phyloP scores from a whole-genome alignment of 2,329 filamentous ascomycete genomes.

The Exophiala phaeomuriformis region DNA sequence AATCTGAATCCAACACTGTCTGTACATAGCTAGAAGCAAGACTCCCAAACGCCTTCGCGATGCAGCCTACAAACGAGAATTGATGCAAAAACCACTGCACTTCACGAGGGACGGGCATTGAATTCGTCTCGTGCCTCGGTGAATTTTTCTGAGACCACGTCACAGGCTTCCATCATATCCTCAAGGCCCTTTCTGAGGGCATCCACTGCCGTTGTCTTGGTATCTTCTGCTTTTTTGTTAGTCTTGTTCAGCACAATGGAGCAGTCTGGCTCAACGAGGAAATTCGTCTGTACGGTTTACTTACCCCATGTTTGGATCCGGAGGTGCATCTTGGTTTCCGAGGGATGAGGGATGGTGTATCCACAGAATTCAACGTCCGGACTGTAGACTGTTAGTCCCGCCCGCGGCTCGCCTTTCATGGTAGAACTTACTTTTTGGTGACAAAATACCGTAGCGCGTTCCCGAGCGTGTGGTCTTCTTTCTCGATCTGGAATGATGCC shows the following conservation, averaged over 20 bases:
- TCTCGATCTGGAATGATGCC: constrained; percentile 88
- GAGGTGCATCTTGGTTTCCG: constrained; percentile 92
- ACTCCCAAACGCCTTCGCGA: constrained; percentile 15
- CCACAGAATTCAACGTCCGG: constrained; percentile 97
- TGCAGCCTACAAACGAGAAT: not conserved
- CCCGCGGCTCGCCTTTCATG: not conserved
- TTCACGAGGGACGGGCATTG: constrained; percentile 34
- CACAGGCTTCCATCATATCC: constrained; percentile 85
- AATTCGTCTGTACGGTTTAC: constrained; percentile 28
- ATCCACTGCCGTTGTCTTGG: constrained; percentile 63
- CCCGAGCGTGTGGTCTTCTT: constrained; percentile 90
- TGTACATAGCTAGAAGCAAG: constrained; percentile 25
- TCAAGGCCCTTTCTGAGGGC: constrained; percentile 84
- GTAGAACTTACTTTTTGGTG: constrained; percentile 80
- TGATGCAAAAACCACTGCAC: constrained; percentile 21
- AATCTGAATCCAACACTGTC: constrained; percentile 23
- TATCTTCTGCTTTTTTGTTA: constrained; percentile 21
- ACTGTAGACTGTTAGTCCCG: constrained; percentile 42
- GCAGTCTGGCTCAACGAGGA: not conserved
- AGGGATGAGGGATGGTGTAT: constrained; percentile 95
- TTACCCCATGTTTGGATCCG: constrained; percentile 94
- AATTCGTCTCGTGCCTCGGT: constrained; percentile 59
- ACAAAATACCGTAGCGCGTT: constrained; percentile 92
- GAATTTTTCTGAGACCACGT: constrained; percentile 90
- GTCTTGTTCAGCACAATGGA: not conserved